Evolutionary conservation across 768 basidiomycete genomes (phyloP), one percentile per base, ranked within the genome.

Genomic region (Leccinum sublutescens): DNA sequence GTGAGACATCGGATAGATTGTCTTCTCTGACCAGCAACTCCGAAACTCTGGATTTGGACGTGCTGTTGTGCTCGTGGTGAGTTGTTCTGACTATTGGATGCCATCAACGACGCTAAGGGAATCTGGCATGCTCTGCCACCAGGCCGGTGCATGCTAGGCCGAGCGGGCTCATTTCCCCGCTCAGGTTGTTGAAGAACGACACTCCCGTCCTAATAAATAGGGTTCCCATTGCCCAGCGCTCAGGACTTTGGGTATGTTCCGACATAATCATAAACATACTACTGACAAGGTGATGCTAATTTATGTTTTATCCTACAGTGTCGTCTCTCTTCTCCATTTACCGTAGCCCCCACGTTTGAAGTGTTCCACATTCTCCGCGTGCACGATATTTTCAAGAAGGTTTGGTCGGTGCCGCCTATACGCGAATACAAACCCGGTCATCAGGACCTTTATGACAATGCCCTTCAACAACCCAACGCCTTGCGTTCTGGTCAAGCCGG

Each of bases 121-220:
- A 36, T 23, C 2, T 19, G 31, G 10, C 12, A 2, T 40, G 50
- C 10, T 38, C 36, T 49, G 25, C 15, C 4, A 8, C 25, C 50
- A 75, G 66, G 66, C 61, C 50, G 74, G 71, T 17, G 34, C 14
- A 36, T 36, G 69, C 56, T 33, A 74, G 71, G 15, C 71, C 73
- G 14, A 55, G 70, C 0, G 74, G 76, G 23, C 67, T 75, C 14
- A 63, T 71, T 27, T 66, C 61, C 21, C 75, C 75, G 3, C 71
- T 74, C 5, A 67, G 67, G 1, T 67, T 78, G 25, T 64, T 79
- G 15, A 72, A 73, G 21, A 81, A 82, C 66, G 75, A 77, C 5
- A 68, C 84, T 17, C 74, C 79, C 10, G 77, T 85, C 7, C 79
- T 86, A 27, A 78, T 85, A 50, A 79, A 85, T 58, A 81, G 80